Percentiles rank a stretch among this genome's conserved stretches.
Conservation (phyloP, 1,284 basidiomycete species). For the Puccinia sorghi region DNA sequence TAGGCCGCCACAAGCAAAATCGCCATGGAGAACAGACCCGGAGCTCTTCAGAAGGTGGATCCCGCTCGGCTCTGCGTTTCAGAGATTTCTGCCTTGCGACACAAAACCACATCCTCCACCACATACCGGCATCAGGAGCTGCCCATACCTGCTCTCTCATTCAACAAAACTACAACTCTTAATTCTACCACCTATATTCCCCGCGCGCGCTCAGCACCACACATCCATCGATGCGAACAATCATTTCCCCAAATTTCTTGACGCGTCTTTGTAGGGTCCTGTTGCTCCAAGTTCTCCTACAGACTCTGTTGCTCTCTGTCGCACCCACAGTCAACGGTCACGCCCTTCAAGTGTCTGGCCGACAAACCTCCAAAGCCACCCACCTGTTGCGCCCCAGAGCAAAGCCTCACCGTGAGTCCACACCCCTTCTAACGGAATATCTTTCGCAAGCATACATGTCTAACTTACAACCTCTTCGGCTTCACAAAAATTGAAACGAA, state of each 20-base stretch:
- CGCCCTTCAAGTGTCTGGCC: slow-evolving; percentile 7
- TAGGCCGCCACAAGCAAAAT: neutral
- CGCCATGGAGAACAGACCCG: neutral
- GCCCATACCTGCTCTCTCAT: no score
- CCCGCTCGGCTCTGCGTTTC: neutral
- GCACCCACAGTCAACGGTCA: neutral
- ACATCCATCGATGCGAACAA: neutral
- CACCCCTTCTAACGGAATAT: neutral
- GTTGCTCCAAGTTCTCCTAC: neutral
- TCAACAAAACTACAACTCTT: neutral
- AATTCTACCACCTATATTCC: neutral
- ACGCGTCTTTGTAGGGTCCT: neutral
- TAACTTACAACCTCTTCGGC: no score
- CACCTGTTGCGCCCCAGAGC: neutral
- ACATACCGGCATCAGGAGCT: no score
- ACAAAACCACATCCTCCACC: no score
- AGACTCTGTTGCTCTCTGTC: neutral
- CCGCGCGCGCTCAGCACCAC: neutral
- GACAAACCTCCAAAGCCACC: neutral
- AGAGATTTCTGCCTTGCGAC: neutral
- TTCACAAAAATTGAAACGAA: neutral
- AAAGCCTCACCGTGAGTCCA: neutral
- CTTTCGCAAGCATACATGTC: no score
- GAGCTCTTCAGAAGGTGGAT: neutral
- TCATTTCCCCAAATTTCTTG: neutral